phyloP scores from a whole-genome alignment of 2,329 filamentous ascomycete species.

The Penicillium sumatraense region DNA sequence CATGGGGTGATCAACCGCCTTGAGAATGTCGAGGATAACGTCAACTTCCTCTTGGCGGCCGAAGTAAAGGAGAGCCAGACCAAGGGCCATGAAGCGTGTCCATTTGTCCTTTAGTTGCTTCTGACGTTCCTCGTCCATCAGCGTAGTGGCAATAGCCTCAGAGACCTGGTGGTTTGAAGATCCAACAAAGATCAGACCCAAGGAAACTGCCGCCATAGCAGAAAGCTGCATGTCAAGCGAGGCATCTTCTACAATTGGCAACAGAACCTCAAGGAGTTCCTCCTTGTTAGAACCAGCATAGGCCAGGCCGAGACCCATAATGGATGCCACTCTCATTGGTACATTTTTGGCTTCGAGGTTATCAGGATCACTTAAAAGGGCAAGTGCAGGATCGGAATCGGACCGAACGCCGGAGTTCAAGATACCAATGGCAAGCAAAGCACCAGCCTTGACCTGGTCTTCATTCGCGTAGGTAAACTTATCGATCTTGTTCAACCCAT shows the following conservation, averaged over 20 bases:
- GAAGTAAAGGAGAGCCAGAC: slow-evolving; percentile 91
- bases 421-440: slow-evolving; percentile 90
- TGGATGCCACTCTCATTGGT: slow-evolving; percentile 77
- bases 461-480: slow-evolving; percentile 88
- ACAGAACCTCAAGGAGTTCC: slow-evolving; percentile 79
- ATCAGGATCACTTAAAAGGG: slow-evolving; percentile 78
- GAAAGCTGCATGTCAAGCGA: slow-evolving; percentile 91
- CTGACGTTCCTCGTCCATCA: slow-evolving; percentile 91
- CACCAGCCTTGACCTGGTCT: slow-evolving; percentile 85
- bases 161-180: slow-evolving; percentile 90
- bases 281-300: slow-evolving; percentile 95
- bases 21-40: slow-evolving; percentile 93
- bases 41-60: slow-evolving; percentile 98
- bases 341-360: slow-evolving; percentile 80
- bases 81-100: slow-evolving; percentile 94
- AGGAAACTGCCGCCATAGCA: slow-evolving; percentile 89
- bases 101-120: slow-evolving; percentile 96
- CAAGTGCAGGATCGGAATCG: slow-evolving; percentile 88
- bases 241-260: slow-evolving; percentile 86
- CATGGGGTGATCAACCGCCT: slow-evolving; percentile 96
- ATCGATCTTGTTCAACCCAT: slow-evolving; percentile 90
- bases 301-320: slow-evolving; percentile 94
- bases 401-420: slow-evolving; percentile 90
- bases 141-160: slow-evolving; percentile 86
- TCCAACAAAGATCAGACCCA: slow-evolving; percentile 90